A percentile compares a stretch with the other conserved stretches of the same genome.
Evolutionary conservation across 495 filamentous ascomycete genomes (phyloP).

Genomic region (Hyaloscypha bicolor): DNA sequence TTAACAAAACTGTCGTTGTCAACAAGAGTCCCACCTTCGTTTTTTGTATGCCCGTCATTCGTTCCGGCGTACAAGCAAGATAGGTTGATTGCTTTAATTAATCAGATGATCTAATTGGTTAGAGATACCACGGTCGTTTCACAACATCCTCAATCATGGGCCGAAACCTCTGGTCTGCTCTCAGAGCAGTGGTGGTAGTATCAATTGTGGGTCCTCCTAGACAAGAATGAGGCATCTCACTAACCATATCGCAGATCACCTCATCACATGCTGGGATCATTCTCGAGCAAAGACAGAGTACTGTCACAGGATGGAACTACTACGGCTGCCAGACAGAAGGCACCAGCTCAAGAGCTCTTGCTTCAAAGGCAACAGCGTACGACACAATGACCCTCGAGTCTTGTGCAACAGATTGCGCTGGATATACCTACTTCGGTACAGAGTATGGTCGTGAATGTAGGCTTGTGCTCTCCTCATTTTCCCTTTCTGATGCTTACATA

Average conservation of each 20-base stretch:
- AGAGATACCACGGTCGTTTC: neutral
- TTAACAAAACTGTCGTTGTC: neutral
- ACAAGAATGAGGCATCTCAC: neutral
- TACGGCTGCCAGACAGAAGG: conserved; percentile 49
- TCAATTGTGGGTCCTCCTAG: neutral
- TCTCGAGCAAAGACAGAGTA: neutral
- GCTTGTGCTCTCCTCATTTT: neutral
- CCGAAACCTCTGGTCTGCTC: neutral
- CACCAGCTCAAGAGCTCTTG: conserved; percentile 34
- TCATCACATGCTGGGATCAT: neutral
- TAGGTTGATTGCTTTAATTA: neutral
- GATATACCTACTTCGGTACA: conserved; percentile 47
- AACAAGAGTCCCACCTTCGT: neutral
- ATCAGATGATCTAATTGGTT: neutral
- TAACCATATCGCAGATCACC: neutral
- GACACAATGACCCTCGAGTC: conserved; percentile 51
- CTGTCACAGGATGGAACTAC: neutral
- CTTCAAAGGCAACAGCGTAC: conserved; percentile 36
- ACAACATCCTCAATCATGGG: neutral
- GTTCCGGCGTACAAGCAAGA: neutral
- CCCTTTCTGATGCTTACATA: neutral
- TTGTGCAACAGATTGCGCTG: conserved; percentile 50
- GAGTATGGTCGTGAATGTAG: conserved; percentile 56
- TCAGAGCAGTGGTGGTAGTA: neutral
- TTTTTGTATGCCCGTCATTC: neutral